phyloP scores from a whole-genome alignment of 1,284 basidiomycete species.

The Leccinum idahoense region DNA sequence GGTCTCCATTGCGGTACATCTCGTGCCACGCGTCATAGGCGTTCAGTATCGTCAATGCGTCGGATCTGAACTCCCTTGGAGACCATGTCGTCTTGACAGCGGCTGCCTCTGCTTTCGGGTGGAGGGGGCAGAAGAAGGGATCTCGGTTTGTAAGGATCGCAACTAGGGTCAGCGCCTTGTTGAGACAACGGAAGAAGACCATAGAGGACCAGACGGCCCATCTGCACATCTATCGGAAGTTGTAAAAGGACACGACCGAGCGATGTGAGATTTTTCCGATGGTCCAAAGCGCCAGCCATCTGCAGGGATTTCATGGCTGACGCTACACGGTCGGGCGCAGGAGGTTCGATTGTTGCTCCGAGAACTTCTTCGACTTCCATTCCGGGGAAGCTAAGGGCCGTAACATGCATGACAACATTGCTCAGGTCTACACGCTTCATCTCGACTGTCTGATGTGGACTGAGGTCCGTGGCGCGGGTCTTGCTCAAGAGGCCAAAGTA shows the following conservation, averaged over 20 bases:
- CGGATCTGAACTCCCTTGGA: slow-evolving; percentile 77
- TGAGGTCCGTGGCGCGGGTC: slow-evolving; percentile 58
- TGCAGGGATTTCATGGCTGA: slow-evolving; percentile 81
- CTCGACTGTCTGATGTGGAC: slow-evolving; percentile 88
- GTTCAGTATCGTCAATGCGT: slow-evolving; percentile 75
- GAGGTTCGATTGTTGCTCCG: slow-evolving; percentile 84
- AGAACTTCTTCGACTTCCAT: slow-evolving; percentile 88
- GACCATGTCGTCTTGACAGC: slow-evolving; percentile 80
- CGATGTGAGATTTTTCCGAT: slow-evolving; percentile 75
- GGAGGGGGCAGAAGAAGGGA: slow-evolving; percentile 83
- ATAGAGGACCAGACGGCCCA: slow-evolving; percentile 86
- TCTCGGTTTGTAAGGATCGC: slow-evolving; percentile 88
- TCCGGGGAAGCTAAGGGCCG: slow-evolving; percentile 89
- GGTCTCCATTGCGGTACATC: slow-evolving; percentile 63
- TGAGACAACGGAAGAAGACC: slow-evolving; percentile 95
- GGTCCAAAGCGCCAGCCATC: slow-evolving; percentile 87
- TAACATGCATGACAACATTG: slow-evolving; percentile 95
- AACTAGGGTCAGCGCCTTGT: slow-evolving; percentile 85
- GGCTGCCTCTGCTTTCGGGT: slow-evolving; percentile 58
- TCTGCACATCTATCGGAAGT: slow-evolving; percentile 84
- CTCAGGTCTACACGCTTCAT: slow-evolving; percentile 94
- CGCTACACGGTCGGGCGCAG: slow-evolving; percentile 71
- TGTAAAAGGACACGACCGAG: slow-evolving; percentile 87
- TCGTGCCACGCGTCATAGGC: slow-evolving; percentile 84
- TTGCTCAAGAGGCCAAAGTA: slow-evolving; percentile 85